phyloP scores from a whole-genome alignment of 2,329 filamentous ascomycete genomes.

The Stagonosporopsis cucurbitacearum region DNA sequence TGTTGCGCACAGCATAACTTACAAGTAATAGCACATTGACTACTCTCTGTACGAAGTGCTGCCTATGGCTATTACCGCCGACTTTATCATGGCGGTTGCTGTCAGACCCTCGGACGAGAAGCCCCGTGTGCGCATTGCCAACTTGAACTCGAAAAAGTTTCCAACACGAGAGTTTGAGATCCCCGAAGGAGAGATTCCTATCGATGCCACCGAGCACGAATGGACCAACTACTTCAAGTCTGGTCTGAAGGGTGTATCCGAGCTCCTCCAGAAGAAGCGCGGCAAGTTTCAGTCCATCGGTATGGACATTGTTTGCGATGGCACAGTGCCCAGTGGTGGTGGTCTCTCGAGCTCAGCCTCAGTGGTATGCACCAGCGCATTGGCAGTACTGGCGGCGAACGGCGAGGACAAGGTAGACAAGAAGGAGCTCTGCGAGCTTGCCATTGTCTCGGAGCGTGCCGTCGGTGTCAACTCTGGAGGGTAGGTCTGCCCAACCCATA shows the following conservation, averaged over 20 bases:
- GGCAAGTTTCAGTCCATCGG: slow-evolving; percentile 71
- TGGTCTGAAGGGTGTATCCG: slow-evolving; percentile 80
- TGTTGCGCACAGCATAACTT: slow-evolving; percentile 10
- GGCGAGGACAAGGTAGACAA: slow-evolving; percentile 81
- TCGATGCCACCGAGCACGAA: slow-evolving; percentile 84
- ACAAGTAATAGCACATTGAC: slow-evolving; percentile 77
- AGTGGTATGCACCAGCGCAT: slow-evolving; percentile 86
- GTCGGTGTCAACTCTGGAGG: slow-evolving; percentile 97
- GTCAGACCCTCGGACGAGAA: slow-evolving; percentile 59
- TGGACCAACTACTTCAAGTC: slow-evolving; percentile 99
- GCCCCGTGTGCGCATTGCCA: slow-evolving; percentile 76
- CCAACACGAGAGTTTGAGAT: slow-evolving; percentile 76
- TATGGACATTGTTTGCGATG: slow-evolving; percentile 90
- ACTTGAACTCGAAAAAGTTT: slow-evolving; percentile 79
- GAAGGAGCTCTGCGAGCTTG: slow-evolving; percentile 88
- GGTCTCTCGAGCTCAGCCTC: slow-evolving; percentile 93
- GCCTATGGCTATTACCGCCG: slow-evolving; percentile 92
- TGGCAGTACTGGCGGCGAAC: slow-evolving; percentile 88
- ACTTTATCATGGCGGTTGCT: slow-evolving; percentile 84
- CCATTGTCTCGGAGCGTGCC: slow-evolving; percentile 90
- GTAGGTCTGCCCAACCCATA: slow-evolving; percentile 55
- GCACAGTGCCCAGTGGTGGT: slow-evolving; percentile 88
- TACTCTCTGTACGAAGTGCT: slow-evolving; percentile 96
- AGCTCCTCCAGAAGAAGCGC: slow-evolving; percentile 73
- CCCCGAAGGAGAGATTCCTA: slow-evolving; percentile 63